Evolutionary conservation across 768 basidiomycete genomes (phyloP).

Genomic region (Boletus reticulatus): DNA sequence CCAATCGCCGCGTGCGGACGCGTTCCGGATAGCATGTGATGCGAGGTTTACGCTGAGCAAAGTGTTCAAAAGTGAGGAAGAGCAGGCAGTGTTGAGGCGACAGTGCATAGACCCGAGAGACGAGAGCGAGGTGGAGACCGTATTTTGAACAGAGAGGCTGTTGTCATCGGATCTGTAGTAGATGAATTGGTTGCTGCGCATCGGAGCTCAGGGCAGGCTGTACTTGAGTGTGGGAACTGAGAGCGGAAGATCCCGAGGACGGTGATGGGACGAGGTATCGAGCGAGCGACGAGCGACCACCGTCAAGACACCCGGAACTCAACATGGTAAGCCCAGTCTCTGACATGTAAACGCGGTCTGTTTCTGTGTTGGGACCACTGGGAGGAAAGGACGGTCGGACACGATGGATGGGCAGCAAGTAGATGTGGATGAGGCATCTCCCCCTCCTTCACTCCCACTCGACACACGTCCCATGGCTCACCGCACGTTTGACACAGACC

Average conservation of each 20-base stretch:
- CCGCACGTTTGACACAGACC: slow-evolving; percentile 51
- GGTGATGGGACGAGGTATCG: background rate
- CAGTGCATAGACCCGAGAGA: slow-evolving; percentile 21
- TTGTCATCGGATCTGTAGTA: background rate
- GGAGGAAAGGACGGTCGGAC: background rate
- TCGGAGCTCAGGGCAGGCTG: slow-evolving; percentile 27
- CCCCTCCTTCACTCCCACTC: background rate
- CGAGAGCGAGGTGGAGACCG: slow-evolving; percentile 19
- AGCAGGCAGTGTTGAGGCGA: slow-evolving; percentile 43
- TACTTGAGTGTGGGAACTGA: slow-evolving; percentile 18
- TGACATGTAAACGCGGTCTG: background rate
- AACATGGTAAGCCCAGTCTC: slow-evolving; percentile 30
- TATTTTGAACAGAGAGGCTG: slow-evolving; percentile 17
- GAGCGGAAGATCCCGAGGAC: slow-evolving; percentile 20
- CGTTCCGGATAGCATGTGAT: slow-evolving; percentile 58
- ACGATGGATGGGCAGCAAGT: slow-evolving; percentile 6
- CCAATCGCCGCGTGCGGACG: slow-evolving; percentile 52
- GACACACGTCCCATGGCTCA: slow-evolving; percentile 4
- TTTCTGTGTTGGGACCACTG: background rate
- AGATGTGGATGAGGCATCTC: slow-evolving; percentile 8
- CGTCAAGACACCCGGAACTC: slow-evolving; percentile 23
- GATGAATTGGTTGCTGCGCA: too few species aligned
- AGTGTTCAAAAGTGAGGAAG: slow-evolving; percentile 57
- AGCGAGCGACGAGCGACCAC: slow-evolving; percentile 17
- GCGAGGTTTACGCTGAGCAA: slow-evolving; percentile 59